Base-by-base conservation (phyloP, 495 filamentous ascomycete species). In the Aspergillus nidulans region DNA sequence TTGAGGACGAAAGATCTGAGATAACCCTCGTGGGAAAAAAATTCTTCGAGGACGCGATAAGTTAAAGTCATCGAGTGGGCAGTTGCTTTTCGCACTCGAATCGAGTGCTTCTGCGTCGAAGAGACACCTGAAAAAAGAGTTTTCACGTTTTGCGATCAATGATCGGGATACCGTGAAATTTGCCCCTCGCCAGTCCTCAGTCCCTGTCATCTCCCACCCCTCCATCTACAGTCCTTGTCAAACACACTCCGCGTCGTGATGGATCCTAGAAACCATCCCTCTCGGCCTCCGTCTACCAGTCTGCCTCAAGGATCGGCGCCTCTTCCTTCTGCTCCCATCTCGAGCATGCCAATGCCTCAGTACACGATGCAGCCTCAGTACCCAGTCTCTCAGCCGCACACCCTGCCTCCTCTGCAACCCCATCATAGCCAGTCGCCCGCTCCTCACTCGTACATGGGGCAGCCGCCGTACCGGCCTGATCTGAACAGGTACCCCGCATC, bases 371-470 rank as follows among this genome's bases (percentile, higher is more conserved):
- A 84, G 65, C 75, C 77, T 54, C 82, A 85, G 68, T 78, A 84
- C 63, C 69, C 74, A 49, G 74, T 77, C 32, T 73, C 77, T 38
- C 80, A 83, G 66, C 73, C 82, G 59, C 84, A 88, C 66, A 88
- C 85, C n/a, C 75, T 89, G 63, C 85, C 85, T 40, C 85, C 85
- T 32, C 73, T 89, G 50, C 85, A 89, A 69, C 79, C 82, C 53
- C 83, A 81, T 69, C 76, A 81, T 57, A 65, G 64, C 52, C 73
- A 74, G 55, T 76, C 74, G 38, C 74, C 74, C 47, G 69, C 67
- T 57, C 70, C 73, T 52, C 73, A 78, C 63, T 73, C 78, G 60
- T 80, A 78, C 66, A 86, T 87, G 79, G 76, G 73, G 41, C 74
- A 77, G 66, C 69, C 70, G 51, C 69, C 68, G 51, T 70, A 87